phyloP scores from a whole-genome alignment of 1,139 yeast species.

The Pichia sp. region DNA sequence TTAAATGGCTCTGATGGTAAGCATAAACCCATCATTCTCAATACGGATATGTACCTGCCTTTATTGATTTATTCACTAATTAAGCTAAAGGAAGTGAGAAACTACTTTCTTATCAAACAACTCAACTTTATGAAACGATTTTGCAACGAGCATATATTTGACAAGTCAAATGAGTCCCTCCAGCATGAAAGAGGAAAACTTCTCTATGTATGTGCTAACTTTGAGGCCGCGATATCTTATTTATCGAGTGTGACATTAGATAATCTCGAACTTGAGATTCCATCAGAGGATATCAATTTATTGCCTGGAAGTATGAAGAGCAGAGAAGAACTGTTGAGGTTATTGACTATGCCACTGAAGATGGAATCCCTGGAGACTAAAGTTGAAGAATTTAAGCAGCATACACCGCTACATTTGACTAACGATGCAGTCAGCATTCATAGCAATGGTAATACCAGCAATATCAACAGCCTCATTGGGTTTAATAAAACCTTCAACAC shows the following conservation, averaged over 20 bases:
- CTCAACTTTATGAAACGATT: constrained; percentile 49
- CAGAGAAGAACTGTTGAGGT: constrained; percentile 6
- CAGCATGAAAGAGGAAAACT: constrained; percentile 39
- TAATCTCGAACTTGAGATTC: constrained; percentile 28
- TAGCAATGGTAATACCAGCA: not conserved
- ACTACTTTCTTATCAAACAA: constrained; percentile 40
- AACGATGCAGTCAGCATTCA: not conserved
- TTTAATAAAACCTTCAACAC: not conserved
- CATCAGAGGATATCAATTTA: constrained; percentile 7
- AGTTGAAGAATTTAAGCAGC: constrained; percentile 13
- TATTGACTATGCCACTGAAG: constrained; percentile 19
- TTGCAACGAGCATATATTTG: constrained; percentile 36
- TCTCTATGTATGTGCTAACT: constrained; percentile 52
- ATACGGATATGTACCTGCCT: constrained; percentile 51
- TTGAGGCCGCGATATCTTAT: constrained; percentile 56
- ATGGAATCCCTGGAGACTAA: constrained; percentile 23
- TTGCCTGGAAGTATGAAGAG: constrained; percentile 5
- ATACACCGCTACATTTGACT: constrained; percentile 7
- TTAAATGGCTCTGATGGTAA: not conserved
- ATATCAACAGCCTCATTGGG: not conserved
- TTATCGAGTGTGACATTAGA: constrained; percentile 39
- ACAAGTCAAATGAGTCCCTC: constrained; percentile 14
- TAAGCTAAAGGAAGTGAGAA: constrained; percentile 32
- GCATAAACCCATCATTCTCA: constrained; percentile 19
- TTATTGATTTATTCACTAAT: constrained; percentile 44